Evolutionary conservation across 208 protist species (phyloP).

Genomic region (Leishmania major): DNA sequence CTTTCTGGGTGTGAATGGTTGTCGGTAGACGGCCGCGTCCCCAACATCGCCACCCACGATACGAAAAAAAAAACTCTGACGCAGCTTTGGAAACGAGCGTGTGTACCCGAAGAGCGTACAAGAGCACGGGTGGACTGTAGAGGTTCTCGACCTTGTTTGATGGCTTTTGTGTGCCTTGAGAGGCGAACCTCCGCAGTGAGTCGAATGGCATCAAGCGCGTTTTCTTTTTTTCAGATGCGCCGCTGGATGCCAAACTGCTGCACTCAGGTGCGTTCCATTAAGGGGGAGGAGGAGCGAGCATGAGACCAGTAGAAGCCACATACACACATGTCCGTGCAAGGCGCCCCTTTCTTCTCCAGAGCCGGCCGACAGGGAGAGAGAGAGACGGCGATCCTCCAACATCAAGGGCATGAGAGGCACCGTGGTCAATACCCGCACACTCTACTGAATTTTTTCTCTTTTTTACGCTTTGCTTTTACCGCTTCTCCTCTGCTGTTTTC

Average conservation of each 20-base stretch:
- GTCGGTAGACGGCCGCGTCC: background rate
- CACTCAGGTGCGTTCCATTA: background rate
- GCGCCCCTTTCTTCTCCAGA: background rate
- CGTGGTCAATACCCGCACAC: background rate
- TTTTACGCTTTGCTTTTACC: background rate
- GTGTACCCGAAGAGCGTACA: background rate
- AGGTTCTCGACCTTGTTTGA: background rate
- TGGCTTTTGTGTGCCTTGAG: background rate
- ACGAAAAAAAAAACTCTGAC: background rate
- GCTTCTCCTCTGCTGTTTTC: background rate
- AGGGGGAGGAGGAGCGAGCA: background rate
- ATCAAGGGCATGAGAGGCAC: background rate
- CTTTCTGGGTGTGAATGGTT: background rate
- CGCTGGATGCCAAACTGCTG: background rate
- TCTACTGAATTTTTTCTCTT: background rate
- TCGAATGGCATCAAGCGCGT: background rate
- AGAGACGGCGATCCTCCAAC: background rate
- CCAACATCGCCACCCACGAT: background rate
- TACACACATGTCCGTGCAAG: background rate
- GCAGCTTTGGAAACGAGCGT: background rate
- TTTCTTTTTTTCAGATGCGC: background rate
- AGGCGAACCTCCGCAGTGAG: background rate
- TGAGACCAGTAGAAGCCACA: background rate
- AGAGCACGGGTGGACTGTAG: background rate
- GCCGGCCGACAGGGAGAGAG: background rate